Base-by-base conservation (phyloP, 805 yeast genomes). In the Yarrowia porcina region DNA sequence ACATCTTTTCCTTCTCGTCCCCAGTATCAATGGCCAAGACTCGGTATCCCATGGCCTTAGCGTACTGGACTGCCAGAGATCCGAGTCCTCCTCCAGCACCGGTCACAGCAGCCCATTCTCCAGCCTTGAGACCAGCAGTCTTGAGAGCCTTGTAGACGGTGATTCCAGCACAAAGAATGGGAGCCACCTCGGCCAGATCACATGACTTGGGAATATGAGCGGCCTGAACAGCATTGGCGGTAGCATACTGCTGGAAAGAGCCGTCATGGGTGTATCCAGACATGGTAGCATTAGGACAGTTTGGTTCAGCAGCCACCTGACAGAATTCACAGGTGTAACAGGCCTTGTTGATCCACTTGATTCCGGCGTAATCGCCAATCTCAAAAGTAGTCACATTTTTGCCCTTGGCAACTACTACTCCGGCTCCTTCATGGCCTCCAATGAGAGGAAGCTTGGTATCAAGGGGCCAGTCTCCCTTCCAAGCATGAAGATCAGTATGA, bases 391-490 rank as follows among this genome's bases (percentile, higher is more conserved):
- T 78, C 65, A 89, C 96, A 69, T 82, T 80, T 50, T 78, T 77
- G 69, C 96, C 96, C 72, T 82, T 80, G 65, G 86, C 92, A 64
- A 88, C 94, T 67, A 89, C 94, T 59, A 83, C 82, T 73, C 96
- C 96, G 28, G 93, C 92, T 77, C 94, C 96, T 77, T 89, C 96
- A 77, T 89, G 96, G 70, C 96, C 96, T 66, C 94, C 94, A 57
- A 88, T 90, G 69, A 88, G 78, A 23, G 94, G 93, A 65, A 86
- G 79, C 73, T 86, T 86, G 67, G 87, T 83, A 67, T 77, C 83
- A 74, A 87, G 79, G 56, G 96, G 94, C 96, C 96, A 90, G 78
- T 90, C 96, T 71, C 96, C 96, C 74, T 88, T 84, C 92, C 94
- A 89, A 63, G 96, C 96, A 80, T 90, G 97, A 74, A 90, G 82